These are phyloP conservation scores for Pseudopyricularia javanii DNA, from an alignment of 2,329 filamentous ascomycete species.

Conservation along the genomic window DNA sequence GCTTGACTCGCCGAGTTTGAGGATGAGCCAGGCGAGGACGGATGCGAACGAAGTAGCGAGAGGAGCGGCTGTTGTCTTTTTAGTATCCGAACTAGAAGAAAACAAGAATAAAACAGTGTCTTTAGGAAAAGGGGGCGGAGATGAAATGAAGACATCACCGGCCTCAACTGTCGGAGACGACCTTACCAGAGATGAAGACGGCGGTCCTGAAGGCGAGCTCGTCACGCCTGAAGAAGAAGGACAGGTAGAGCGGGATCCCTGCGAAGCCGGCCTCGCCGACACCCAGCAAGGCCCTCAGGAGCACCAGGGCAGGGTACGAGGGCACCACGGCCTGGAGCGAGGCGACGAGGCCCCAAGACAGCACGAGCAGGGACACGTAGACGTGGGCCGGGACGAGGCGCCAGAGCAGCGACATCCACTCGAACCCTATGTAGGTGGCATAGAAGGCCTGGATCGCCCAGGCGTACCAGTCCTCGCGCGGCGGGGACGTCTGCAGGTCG, in stretches of 20 bases:
- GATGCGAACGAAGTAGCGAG: conserved; percentile 75
- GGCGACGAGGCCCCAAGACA: conserved; percentile 68
- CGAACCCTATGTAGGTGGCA: conserved; percentile 48
- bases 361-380: conserved; percentile 49
- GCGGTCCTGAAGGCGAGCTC: conserved; percentile 80
- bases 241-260: conserved; percentile 51
- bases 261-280: conserved; percentile 55
- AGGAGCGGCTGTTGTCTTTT: conserved; percentile 57
- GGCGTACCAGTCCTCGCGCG: conserved; percentile 37
- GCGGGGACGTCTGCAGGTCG: conserved; percentile 40
- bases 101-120: conserved; percentile 1
- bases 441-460: conserved; percentile 53
- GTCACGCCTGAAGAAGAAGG: conserved; percentile 49
- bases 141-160: too few species aligned
- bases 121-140: conserved; percentile 4
- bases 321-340: conserved; percentile 58
- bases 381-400: conserved; percentile 46
- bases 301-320: conserved; percentile 48
- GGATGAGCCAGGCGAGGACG: conserved; percentile 66
- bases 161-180: too few species aligned
- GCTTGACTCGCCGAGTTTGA: conserved; percentile 49
- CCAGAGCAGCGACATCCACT: conserved; percentile 55
- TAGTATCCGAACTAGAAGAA: too few species aligned
- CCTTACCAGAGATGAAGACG: conserved; percentile 63
- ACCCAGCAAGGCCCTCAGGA: conserved; percentile 43